Evolutionary conservation across 139 green algal genomes (phyloP), one percentile per base, ranked within the genome.

Genomic region (Zygnema circumcarinatum): DNA sequence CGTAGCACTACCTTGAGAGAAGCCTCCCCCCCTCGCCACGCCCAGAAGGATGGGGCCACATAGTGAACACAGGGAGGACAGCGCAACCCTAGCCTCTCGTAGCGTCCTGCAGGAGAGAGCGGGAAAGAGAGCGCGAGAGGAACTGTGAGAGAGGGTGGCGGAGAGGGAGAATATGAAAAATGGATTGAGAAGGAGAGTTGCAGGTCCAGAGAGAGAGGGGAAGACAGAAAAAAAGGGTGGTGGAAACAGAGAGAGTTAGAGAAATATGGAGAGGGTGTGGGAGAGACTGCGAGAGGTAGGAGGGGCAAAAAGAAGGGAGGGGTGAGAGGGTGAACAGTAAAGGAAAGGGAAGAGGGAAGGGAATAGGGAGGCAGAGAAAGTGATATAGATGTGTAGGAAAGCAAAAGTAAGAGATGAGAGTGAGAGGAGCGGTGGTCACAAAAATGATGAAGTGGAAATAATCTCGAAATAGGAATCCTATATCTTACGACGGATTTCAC

Each of bases 41-140:
- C 83, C 83, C 83, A 88, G 20, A 74, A 41, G 2, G 83, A 88
- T 3, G 83, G 83, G 22, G 83, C 39, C 2, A 88, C 83, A 80
- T 88, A 88, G 20, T 88, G 83, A 2, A 88, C 35, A 54, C 81
- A 62, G 2, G 67, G 29, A 7, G 81, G 69, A n/a, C n/a, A n/a
- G n/a, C n/a, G n/a, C n/a, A n/a, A n/a, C n/a, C n/a, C n/a, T n/a
- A n/a, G n/a, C 32, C 25, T 81, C 29, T 69, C 29, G 29, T 29
- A 22, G 73, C 25, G 56, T 29, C 56, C 56, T 72, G 56, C 36
- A 11, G 16, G 38, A 78, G 38, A 78, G 38, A 11, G 11, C 36
- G 38, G 11, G 69, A 78, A 78, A 78, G 11, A 78, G 3, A 78
- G 38, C 3, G 16, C 7, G 47, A 25, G 47, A 62, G 16, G 47